Conservation (phyloP, 2,329 filamentous ascomycete species). For the Colletotrichum euphorbiae region DNA sequence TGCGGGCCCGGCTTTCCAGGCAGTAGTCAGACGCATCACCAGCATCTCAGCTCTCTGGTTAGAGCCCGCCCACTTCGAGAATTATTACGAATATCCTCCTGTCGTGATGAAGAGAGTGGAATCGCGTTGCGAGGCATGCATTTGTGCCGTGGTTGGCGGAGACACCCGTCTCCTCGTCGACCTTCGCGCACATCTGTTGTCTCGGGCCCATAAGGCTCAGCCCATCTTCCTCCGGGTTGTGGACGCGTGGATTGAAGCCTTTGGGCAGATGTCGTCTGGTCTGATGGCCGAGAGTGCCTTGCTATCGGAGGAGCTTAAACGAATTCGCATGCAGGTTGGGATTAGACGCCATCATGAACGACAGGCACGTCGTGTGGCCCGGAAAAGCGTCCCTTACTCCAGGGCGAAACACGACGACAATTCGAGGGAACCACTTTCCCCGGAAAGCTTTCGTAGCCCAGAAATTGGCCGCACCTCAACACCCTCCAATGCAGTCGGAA, state of each 20-base stretch:
- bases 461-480: background rate
- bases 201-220: slow-evolving; percentile 47
- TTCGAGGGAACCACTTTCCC: background rate
- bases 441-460: background rate
- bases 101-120: slow-evolving; percentile 44
- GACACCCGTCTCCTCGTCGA: slow-evolving; percentile 56
- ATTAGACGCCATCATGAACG: slow-evolving; percentile 34
- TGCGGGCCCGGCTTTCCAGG: slow-evolving; percentile 6
- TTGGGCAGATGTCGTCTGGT: slow-evolving; percentile 36
- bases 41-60: slow-evolving; percentile 55
- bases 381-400: slow-evolving; percentile 20
- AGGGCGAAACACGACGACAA: slow-evolving; percentile 4
- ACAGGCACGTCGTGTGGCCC: background rate
- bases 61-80: slow-evolving; percentile 48
- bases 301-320: slow-evolving; percentile 24
- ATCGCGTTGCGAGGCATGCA: slow-evolving; percentile 64
- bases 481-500: background rate
- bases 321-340: slow-evolving; percentile 22
- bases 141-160: slow-evolving; percentile 61
- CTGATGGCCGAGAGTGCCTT: slow-evolving; percentile 20
- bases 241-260: slow-evolving; percentile 57
- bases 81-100: slow-evolving; percentile 49
- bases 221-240: slow-evolving; percentile 56
- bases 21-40: slow-evolving; percentile 49
- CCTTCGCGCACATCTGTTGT: slow-evolving; percentile 57